Conservation (phyloP, 2,329 filamentous ascomycete genomes). For the Pleoardoris graminearum region DNA sequence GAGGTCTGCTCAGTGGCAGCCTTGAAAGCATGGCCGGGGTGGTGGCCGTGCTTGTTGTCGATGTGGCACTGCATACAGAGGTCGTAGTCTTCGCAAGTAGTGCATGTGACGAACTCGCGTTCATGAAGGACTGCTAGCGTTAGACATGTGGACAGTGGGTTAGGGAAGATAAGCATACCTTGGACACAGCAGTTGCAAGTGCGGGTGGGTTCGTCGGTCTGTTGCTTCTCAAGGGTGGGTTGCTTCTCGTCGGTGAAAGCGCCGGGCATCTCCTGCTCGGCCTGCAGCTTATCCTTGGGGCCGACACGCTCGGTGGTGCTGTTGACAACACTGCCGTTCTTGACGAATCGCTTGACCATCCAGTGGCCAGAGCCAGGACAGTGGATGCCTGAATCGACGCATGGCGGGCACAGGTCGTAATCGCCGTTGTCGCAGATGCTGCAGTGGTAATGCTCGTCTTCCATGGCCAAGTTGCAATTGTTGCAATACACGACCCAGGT, state of each 20-base stretch:
- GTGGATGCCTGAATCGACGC: constrained; percentile 73
- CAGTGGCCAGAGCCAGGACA: constrained; percentile 83
- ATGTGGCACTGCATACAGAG: constrained; percentile 83
- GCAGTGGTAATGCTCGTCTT: constrained; percentile 89
- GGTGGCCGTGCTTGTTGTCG: constrained; percentile 80
- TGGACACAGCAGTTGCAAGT: constrained; percentile 74
- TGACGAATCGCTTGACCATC: constrained; percentile 88
- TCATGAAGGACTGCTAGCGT: constrained; percentile 66
- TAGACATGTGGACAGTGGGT: neutral
- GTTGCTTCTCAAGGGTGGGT: constrained; percentile 15
- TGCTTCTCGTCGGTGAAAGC: constrained; percentile 43
- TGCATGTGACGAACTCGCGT: constrained; percentile 82
- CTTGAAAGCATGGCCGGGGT: constrained; percentile 81
- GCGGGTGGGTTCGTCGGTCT: constrained; percentile 54
- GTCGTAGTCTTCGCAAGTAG: constrained; percentile 84
- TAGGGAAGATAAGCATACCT: constrained; percentile 48
- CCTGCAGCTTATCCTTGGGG: constrained; percentile 59
- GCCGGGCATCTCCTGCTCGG: constrained; percentile 49
- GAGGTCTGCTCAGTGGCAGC: constrained; percentile 66
- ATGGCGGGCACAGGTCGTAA: constrained; percentile 86
- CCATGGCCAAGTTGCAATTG: constrained; percentile 76
- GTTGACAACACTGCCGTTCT: constrained; percentile 76
- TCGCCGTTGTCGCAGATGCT: constrained; percentile 90
- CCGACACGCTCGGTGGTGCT: constrained; percentile 83
- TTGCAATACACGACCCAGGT: constrained; percentile 92